Base-by-base conservation (phyloP, 2,329 filamentous ascomycete genomes). In the Ophiocordyceps polyrhachis-furcata region DNA sequence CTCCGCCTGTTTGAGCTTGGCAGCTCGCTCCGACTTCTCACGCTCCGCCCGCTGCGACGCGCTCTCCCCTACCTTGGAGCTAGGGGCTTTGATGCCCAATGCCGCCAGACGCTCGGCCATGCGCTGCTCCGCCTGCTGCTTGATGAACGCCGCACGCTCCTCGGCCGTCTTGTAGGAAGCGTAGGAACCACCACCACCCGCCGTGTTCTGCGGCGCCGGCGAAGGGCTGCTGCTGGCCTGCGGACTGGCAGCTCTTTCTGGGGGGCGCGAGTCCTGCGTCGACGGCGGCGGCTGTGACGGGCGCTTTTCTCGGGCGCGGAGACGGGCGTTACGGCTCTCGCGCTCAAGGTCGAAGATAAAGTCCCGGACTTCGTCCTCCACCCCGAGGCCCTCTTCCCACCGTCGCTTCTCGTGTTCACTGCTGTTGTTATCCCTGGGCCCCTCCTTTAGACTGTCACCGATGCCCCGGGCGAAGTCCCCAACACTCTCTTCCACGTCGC, bases 321-420 rank as follows among this genome's bases (percentile, higher is more conserved):
- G 65, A 47, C 80, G 79, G 44, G 84, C 71, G 50, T 85, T 73
- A 51, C 87, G 78, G 59, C 86, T 93, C 49, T 80, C 83, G 49
- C 89, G 79, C 59, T 95, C 88, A 44, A 98, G 68, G 53, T 96
- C 91, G 58, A 91, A 96, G 59, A 98, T 98, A 62, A 98, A 96
- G 57, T 98, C 91, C 56, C 87, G 85, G 49, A 96, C 83, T 56
- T 94, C 87, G 56, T 98, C 89, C 58, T 98, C 91, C 25, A 98
- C 91, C 25, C 91, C 91, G 35, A 98, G 71, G 11, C 79, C 91
- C 62, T 98, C 91, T 54, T 98, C 87, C 91, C 91, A 98, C 49
- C 91, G 77, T 49, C 91, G 79, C 55, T 77, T 80, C 66, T 98
- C 91, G 58, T 95, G 88, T 62, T 95, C 86, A 49, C 79, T 84